Percentiles rank a stretch among this genome's conserved stretches.
phyloP scores from a whole-genome alignment of 2,329 filamentous ascomycete species.

The Cladophialophora psammophila region DNA sequence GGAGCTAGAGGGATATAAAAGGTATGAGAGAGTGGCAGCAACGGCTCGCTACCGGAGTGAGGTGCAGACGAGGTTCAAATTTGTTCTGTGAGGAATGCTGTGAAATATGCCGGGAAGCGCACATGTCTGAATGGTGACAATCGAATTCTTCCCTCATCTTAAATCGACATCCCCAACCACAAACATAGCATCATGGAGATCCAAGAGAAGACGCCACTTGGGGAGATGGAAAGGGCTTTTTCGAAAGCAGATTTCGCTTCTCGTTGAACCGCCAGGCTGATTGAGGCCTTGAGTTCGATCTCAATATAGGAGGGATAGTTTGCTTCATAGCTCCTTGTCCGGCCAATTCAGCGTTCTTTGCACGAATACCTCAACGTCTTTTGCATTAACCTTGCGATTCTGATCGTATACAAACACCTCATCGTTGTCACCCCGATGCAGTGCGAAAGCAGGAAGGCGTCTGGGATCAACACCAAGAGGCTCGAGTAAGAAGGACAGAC shows the following conservation, averaged over 20 bases:
- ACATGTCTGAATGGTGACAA: background rate
- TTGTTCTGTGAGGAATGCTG: background rate
- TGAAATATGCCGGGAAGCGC: background rate
- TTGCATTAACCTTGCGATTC: background rate
- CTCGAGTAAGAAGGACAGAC: conserved; percentile 3
- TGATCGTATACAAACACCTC: conserved; percentile 6
- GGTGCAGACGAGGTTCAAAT: background rate
- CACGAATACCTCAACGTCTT: background rate
- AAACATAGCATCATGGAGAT: too few species aligned
- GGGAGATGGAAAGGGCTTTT: too few species aligned
- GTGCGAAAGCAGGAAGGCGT: conserved; percentile 1
- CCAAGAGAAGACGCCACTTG: too few species aligned
- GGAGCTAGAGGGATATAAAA: too few species aligned
- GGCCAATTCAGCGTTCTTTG: background rate
- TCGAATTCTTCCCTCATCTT: background rate
- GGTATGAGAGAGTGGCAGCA: too few species aligned
- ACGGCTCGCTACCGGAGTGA: background rate
- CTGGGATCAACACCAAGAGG: background rate
- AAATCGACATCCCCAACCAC: too few species aligned
- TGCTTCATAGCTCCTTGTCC: background rate
- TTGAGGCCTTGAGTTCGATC: background rate
- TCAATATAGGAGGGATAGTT: too few species aligned
- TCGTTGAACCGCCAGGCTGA: background rate
- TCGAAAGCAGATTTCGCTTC: too few species aligned
- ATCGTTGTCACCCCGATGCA: conserved; percentile 1